These are phyloP conservation scores for Tetracladium setigerum DNA, from an alignment of 495 filamentous ascomycete genomes.

Conservation along the genomic window DNA sequence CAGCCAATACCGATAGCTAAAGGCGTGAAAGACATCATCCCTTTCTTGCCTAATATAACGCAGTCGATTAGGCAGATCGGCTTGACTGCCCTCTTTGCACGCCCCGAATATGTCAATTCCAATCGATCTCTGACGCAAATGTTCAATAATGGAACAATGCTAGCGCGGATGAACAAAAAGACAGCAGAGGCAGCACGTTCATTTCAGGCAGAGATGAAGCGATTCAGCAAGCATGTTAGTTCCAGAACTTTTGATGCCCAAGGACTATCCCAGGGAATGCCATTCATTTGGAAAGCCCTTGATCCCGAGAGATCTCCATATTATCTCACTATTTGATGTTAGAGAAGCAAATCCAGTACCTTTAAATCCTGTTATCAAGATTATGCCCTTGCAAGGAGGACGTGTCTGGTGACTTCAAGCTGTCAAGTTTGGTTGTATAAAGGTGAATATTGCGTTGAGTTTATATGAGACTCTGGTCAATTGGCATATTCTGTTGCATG, in stretches of 20 bases:
- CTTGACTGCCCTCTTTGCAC: constrained; percentile 20
- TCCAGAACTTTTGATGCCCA: constrained; percentile 24
- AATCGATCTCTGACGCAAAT: constrained; percentile 25
- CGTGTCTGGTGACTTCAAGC: too few relatives aligned
- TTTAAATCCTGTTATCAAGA: too few relatives aligned
- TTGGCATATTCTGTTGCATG: too few relatives aligned
- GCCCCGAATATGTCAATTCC: constrained; percentile 18
- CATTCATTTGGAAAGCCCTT: constrained; percentile 28
- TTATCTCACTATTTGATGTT: constrained; percentile 3
- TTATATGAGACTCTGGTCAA: too few relatives aligned
- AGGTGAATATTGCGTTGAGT: too few relatives aligned
- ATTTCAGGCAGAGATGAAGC: constrained; percentile 18
- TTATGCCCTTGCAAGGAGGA: too few relatives aligned
- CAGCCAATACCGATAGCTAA: constrained; percentile 26
- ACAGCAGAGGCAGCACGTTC: constrained; percentile 11
- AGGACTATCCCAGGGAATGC: constrained; percentile 31
- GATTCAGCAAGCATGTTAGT: constrained; percentile 21
- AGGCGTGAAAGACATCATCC: constrained; percentile 19
- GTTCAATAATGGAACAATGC: constrained; percentile 22
- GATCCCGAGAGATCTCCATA: constrained; percentile 2
- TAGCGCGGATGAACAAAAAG: constrained; percentile 14
- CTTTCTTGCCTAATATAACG: constrained; percentile 23
- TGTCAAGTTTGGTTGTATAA: too few relatives aligned
- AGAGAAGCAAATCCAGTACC: too few relatives aligned
- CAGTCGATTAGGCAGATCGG: constrained; percentile 21